Conservation (phyloP, 352 stramenopile genomes). For the Pythium biforme region DNA sequence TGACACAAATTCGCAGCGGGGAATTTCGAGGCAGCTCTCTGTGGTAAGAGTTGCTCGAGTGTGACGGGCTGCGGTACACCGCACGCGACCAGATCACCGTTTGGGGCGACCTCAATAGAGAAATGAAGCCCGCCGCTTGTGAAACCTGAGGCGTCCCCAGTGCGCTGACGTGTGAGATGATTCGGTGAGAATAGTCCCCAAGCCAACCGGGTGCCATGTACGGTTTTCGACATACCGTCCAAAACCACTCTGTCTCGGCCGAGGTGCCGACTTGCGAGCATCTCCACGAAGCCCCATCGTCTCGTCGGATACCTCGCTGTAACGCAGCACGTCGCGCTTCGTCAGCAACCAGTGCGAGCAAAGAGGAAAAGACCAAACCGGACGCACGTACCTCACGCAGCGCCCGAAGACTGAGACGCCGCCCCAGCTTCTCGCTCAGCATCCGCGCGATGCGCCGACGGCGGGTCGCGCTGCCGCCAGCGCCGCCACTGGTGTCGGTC, state of each 20-base stretch:
- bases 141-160: neutral
- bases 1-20: neutral
- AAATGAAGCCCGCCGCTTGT: neutral
- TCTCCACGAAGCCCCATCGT: neutral
- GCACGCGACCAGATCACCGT: neutral
- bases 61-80: neutral
- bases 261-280: neutral
- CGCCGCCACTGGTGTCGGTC: no score
- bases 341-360: no score
- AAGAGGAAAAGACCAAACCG: no score
- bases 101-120: neutral
- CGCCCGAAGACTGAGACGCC: neutral
- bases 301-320: neutral
- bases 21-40: neutral
- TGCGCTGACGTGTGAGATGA: neutral
- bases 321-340: no score
- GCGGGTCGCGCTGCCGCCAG: neutral
- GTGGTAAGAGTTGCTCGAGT: neutral
- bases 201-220: neutral
- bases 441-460: neutral
- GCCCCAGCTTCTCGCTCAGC: neutral
- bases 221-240: neutral
- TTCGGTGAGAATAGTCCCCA: neutral
- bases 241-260: neutral
- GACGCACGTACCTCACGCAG: neutral